Evolutionary conservation across 176 grass and related monocot species (phyloP), one percentile per base, ranked within the genome.

Genomic region (Eleusine coracana): DNA sequence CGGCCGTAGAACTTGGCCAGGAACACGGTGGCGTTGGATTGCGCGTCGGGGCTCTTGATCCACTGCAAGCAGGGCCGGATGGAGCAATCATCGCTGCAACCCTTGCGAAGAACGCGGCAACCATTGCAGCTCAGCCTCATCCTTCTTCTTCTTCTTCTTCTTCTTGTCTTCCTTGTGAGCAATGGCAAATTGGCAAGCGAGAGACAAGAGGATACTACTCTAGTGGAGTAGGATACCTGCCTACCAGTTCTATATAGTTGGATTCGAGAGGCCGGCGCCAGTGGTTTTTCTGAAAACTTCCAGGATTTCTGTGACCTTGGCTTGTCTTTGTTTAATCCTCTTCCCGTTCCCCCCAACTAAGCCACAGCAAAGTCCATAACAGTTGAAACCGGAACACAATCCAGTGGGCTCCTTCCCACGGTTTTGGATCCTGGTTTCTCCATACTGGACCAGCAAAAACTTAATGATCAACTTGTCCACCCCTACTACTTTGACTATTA

Each of bases 1-100:
- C 86, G 74, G 75, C 86, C 86, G 81, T 88, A 88, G 86, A 88
- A 88, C 86, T 88, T 88, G 86, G 86, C 86, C 12, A 88, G 80
- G 75, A 88, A 88, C 37, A 88, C 75, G 28, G 86, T 88, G 34
- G 86, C 86, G 70, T 88, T 88, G n/a, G 86, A 36, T 56, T 88
- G 86, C 29, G 86, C 68, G 34, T 78, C 86, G 13, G 86, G 67
- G 67, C 56, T 78, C 86, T 88, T 88, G 66, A 88, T 88, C 86
- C 86, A 84, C 75, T 84, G 81, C 75, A 84, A 81, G 75, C 81
- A 88, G 4, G 81, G 80, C 0, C 81, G 74, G 74, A 88, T 84
- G 60, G 80, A 84, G 86, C 86, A 88, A 8, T 34, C 66, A 8
- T 88, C 80, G 37, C 38, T 70, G 75, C 87, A 88, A 1, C 87